A percentile compares a stretch with the other conserved stretches of the same genome.
These are phyloP conservation scores for Croton laevigatus DNA, from an alignment of 441 rosid genomes.

Conservation along the genomic window DNA sequence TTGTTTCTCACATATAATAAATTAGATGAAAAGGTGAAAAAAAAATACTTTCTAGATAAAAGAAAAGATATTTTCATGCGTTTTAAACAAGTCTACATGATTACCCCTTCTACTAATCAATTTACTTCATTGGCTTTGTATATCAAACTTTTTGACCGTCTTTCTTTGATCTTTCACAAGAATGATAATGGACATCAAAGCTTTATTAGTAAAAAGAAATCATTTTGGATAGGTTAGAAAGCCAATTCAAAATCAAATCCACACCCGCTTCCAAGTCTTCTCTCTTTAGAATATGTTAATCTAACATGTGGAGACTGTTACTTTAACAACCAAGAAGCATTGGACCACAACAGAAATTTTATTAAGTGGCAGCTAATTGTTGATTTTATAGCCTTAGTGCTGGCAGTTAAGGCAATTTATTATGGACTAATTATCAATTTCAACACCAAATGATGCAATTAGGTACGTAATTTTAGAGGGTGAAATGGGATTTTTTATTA, in stretches of 20 bases:
- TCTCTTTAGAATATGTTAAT: too few species aligned
- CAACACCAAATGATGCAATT: not conserved
- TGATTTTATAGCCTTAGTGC: not conserved
- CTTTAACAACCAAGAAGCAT: too few species aligned
- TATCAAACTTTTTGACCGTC: slow-evolving; percentile 19
- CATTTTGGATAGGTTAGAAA: slow-evolving; percentile 5
- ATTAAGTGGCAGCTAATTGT: not conserved
- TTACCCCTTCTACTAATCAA: slow-evolving; percentile 3
- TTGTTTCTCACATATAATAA: too few species aligned
- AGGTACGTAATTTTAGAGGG: too few species aligned
- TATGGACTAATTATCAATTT: not conserved
- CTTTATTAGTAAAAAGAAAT: not conserved
- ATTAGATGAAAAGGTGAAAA: too few species aligned
- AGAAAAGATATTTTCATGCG: not conserved
- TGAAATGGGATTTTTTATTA: not conserved
- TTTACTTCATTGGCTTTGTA: slow-evolving; percentile 12
- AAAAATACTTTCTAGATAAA: not conserved
- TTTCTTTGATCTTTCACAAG: not conserved
- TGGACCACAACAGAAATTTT: too few species aligned
- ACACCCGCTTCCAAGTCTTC: too few species aligned
- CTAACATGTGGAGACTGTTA: too few species aligned
- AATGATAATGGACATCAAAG: not conserved
- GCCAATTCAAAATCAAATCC: slow-evolving; percentile 11
- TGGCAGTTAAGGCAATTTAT: not conserved
- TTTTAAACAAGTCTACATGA: slow-evolving; percentile 4